These are phyloP conservation scores for Tolypocladium sp. DNA, from an alignment of 2,329 filamentous ascomycete genomes.

Conservation along the genomic window DNA sequence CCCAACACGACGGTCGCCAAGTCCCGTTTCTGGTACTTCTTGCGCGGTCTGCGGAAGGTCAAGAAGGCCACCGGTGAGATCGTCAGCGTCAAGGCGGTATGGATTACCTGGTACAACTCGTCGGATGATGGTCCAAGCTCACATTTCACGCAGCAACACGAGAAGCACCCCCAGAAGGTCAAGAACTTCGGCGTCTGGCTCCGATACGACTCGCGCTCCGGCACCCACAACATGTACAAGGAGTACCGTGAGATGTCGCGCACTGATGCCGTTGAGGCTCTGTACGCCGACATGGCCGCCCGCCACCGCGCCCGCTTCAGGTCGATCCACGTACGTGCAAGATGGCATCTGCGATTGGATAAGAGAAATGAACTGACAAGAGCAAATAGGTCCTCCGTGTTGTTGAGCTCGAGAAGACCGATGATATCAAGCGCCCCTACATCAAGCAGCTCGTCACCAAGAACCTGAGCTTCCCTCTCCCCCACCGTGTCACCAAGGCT, in stretches of 20 bases:
- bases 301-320: slow-evolving; percentile 95
- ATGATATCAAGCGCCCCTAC: slow-evolving; percentile 96
- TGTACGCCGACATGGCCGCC: slow-evolving; percentile 99
- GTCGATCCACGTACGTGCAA: slow-evolving; percentile 82
- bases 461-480: slow-evolving; percentile 95
- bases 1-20: slow-evolving; percentile 97
- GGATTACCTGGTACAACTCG: not conserved
- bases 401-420: slow-evolving; percentile 89
- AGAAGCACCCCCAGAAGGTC: slow-evolving; percentile 99
- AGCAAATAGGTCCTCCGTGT: slow-evolving; percentile 82
- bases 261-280: slow-evolving; percentile 86
- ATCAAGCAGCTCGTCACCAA: slow-evolving; percentile 97
- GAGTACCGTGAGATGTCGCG: slow-evolving; percentile 99
- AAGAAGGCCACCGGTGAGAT: slow-evolving; percentile 99
- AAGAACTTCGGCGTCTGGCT: slow-evolving; percentile 99
- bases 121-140: not conserved
- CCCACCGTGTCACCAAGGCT: slow-evolving; percentile 85
- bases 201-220: slow-evolving; percentile 98
- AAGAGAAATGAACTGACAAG: slow-evolving; percentile 3
- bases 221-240: slow-evolving; percentile 99
- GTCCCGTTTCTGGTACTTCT: slow-evolving; percentile 99
- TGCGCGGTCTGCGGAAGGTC: slow-evolving; percentile 98
- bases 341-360: not conserved
- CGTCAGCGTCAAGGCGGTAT: slow-evolving; percentile 89
- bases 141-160: slow-evolving; percentile 60